Percentiles rank a stretch among this genome's conserved stretches.
Evolutionary conservation across 176 grass and related monocot species (phyloP).

Genomic region (Raddia guianensis): DNA sequence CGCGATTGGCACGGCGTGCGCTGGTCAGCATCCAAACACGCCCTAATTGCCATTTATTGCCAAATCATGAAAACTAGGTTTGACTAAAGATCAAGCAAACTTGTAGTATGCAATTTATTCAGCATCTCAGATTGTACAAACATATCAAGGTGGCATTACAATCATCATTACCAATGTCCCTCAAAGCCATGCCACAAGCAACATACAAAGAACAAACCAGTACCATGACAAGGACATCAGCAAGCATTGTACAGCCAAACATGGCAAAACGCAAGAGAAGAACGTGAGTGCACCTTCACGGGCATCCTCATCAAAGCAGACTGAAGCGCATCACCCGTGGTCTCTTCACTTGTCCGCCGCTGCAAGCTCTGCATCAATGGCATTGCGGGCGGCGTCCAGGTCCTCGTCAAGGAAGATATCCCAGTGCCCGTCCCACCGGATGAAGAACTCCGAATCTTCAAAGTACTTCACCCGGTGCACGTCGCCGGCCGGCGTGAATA

Average conservation of each 20-base stretch:
- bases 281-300: slow-evolving; percentile 6
- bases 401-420: slow-evolving; percentile 95
- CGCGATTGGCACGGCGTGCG: too few relatives aligned
- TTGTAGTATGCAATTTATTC: slow-evolving; percentile 17
- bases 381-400: slow-evolving; percentile 52
- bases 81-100: neutral
- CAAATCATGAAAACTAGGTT: neutral
- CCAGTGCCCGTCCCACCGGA: slow-evolving; percentile 92
- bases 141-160: slow-evolving; percentile 1
- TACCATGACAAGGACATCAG: neutral
- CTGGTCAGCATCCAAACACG: too few relatives aligned
- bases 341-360: slow-evolving; percentile 25
- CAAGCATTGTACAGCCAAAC: slow-evolving; percentile 17
- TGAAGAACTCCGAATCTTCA: slow-evolving; percentile 88
- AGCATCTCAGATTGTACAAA: neutral
- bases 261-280: neutral
- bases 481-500: slow-evolving; percentile 83
- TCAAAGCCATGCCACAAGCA: neutral
- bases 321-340: neutral
- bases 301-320: neutral
- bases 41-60: neutral
- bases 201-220: neutral
- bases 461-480: slow-evolving; percentile 92
- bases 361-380: slow-evolving; percentile 61
- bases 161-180: neutral